Base-by-base conservation (phyloP, 345 rosid genomes). In the Camelina sativa region DNA sequence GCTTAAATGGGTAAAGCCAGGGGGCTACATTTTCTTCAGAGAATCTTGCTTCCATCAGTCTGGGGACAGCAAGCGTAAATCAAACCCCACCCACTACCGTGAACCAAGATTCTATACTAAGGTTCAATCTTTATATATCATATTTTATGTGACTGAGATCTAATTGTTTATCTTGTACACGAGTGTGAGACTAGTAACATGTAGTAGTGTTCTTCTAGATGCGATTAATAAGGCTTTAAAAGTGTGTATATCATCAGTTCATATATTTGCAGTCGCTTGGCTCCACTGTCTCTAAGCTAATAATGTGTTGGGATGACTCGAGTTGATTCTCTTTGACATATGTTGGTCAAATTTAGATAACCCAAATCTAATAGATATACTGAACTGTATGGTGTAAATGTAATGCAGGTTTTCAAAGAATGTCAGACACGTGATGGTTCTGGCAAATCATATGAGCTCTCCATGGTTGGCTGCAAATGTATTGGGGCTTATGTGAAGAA, bases 1-100 rank as follows among this genome's bases (percentile, higher is more conserved):
- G 94, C 61, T 87, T 32, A 84, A 82, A 75, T 95, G 96, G 99
- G 71, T 95, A n/a, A 92, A 89, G 84, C 84, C 82, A 28, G 97
- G 96, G 11, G 98, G 99, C 2, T 79, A 73, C 77, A 90, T 92
- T 73, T 92, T 92, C 87, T 92, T 95, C 74, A 84, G 97, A 79
- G 99, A 95, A 79, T 88, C 98, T 62, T 95, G 99, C 77, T 92
- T 95, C 80, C 91, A 92, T 80, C 98, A 89, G 79, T 92, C 98
- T 28, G 98, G 96, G n/a, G 98, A 92, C 78, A 78, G 82, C 68
- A 90, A 86, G 82, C 80, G 94, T 51, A 90, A 88, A 69, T 59
- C 69, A 30, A 91, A 90, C 79, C 99, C 98, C 23, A 87, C 98
- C 13, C 97, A 89, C 75, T 95, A 92, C 81, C 93, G 97, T 54